Conservation (phyloP, 345 rosid species). For the Eucalyptus camaldulensis region DNA sequence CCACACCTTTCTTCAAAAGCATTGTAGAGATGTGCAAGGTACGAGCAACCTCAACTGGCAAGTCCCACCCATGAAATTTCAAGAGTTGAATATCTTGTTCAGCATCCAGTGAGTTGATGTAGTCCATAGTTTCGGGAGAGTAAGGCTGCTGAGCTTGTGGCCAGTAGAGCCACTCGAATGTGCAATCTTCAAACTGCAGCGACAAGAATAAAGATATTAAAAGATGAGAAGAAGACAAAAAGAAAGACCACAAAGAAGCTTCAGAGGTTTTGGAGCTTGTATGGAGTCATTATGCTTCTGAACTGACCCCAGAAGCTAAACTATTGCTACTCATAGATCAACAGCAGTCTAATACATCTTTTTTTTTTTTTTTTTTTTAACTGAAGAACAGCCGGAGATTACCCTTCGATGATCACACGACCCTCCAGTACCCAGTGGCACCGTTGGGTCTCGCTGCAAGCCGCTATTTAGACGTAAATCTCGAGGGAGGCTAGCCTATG, state of each 20-base stretch:
- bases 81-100: constrained; percentile 58
- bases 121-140: constrained; percentile 38
- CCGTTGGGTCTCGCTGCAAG: accelerated
- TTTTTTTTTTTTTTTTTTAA: too few relatives aligned
- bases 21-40: constrained; percentile 54
- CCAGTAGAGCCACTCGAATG: constrained; percentile 94
- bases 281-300: background rate
- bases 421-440: too few relatives aligned
- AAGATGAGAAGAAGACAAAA: background rate
- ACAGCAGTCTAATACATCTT: background rate
- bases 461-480: too few relatives aligned
- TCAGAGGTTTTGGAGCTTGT: background rate
- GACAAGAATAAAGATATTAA: background rate
- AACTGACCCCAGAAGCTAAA: background rate
- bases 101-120: constrained; percentile 47
- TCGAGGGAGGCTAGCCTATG: too few relatives aligned
- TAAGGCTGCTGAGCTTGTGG: constrained; percentile 73
- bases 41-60: constrained; percentile 33
- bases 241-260: background rate
- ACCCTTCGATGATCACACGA: accelerated
- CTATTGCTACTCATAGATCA: background rate
- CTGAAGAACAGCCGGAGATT: accelerated
- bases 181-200: constrained; percentile 81
- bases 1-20: constrained; percentile 76
- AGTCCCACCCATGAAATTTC: constrained; percentile 64